Evolutionary conservation across 805 yeast genomes (phyloP), one percentile per base, ranked within the genome.

Genomic region (Yamadazyma endophytica): DNA sequence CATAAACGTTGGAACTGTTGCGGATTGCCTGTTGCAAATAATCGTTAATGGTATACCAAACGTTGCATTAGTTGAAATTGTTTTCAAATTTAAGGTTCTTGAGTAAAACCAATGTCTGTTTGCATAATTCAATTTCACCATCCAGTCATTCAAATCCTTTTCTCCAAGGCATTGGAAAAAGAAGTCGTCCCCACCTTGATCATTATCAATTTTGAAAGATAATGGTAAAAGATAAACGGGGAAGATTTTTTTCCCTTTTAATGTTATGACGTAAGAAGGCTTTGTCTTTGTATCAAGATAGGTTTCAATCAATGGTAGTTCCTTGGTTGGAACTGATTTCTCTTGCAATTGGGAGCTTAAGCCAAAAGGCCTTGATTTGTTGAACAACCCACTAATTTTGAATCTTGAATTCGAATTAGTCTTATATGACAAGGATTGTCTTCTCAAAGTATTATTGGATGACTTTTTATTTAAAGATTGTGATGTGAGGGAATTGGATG

Each of bases 31-130:
- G 32, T 67, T 73, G 52, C 96, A 87, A 4, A 88, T 74, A 40
- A 76, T 77, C 20, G 70, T 74, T 21, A 90, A 63, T 2, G 97
- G 96, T 27, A 88, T 82, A 9, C 97, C 97, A 68, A 89, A 90
- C 2, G 90, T 83, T 2, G 58, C 44, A 35, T 32, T 33, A 4
- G 39, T 24, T 31, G 44, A 46, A 6, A 22, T 9, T 12, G 22
- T 26, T 27, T 40, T 49, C 9, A 17, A 29, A 34, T 52, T 62
- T 29, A 66, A 52, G 5, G 39, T 29, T 28, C 63, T 67, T 1
- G 79, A 74, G 39, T 49, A 64, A 44, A 63, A 75, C 81, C 81
- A 75, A 46, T 75, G 79, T 19, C 70, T 61, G 36, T 66, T 69
- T 9, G 77, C 68, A 40, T 54, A 71, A 33, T 59, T 64, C 33